A percentile compares a stretch with the other conserved stretches of the same genome.
phyloP scores from a whole-genome alignment of 2,329 filamentous ascomycete species.

The Stenocarpella maydis region DNA sequence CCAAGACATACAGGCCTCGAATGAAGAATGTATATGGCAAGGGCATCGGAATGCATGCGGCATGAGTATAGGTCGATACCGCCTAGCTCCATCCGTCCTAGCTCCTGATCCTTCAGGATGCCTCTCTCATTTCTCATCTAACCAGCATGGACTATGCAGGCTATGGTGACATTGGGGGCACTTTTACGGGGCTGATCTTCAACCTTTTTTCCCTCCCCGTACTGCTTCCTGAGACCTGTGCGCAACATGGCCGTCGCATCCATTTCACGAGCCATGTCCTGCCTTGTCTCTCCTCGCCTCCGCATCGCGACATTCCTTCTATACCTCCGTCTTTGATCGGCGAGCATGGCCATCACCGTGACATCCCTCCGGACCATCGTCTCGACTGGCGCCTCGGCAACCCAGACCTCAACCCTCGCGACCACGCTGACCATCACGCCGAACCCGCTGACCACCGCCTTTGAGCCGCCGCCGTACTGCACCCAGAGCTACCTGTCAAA shows the following conservation, averaged over 20 bases:
- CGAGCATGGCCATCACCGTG: conserved; percentile 19
- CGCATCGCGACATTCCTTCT: not conserved
- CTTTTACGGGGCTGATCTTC: not conserved
- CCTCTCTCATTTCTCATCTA: not conserved
- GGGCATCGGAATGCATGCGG: not conserved
- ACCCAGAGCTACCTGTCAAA: conserved; percentile 31
- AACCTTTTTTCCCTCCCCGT: not conserved
- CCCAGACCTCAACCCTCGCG: conserved; percentile 10
- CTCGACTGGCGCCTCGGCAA: conserved; percentile 1
- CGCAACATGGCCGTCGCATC: not conserved
- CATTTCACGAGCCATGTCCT: not conserved
- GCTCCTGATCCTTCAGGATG: conserved; percentile 16
- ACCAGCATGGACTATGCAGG: no score
- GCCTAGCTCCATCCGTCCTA: not conserved
- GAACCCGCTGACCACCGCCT: conserved; percentile 29
- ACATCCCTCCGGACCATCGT: conserved; percentile 15
- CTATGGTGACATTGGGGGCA: conserved; percentile 8
- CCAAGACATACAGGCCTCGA: not conserved
- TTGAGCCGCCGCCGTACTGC: conserved; percentile 28
- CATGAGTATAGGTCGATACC: no score
- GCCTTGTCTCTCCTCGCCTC: not conserved
- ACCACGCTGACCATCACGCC: conserved; percentile 20
- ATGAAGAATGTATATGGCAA: no score
- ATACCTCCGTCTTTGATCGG: not conserved
- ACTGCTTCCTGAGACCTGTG: not conserved